Evolutionary conservation across 2,329 filamentous ascomycete genomes (phyloP).

Genomic region (Trichoderma endophyticum): DNA sequence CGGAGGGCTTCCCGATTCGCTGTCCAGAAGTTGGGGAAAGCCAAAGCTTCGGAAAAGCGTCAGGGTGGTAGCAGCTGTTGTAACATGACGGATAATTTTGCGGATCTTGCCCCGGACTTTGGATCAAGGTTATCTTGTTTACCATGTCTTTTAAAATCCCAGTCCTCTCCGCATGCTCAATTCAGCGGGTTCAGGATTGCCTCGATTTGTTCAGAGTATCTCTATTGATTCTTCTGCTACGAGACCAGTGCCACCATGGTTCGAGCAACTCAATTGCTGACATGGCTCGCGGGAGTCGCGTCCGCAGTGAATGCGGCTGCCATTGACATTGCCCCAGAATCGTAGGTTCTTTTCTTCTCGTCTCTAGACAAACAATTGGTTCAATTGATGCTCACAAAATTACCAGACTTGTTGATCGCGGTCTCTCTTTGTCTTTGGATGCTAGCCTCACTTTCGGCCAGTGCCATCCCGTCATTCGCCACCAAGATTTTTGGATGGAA

Average conservation of each 20-base stretch:
- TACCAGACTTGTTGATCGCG: not conserved
- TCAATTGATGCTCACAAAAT: not conserved
- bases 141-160: not conserved
- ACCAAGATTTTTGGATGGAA: slow-evolving; percentile 27
- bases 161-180: not conserved
- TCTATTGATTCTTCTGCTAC: not conserved
- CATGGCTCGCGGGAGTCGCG: slow-evolving; percentile 10
- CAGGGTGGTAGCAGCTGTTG: not conserved
- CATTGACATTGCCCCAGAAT: slow-evolving; percentile 3
- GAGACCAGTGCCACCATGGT: not conserved
- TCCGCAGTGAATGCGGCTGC: slow-evolving; percentile 7
- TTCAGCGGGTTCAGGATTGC: not conserved
- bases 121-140: not conserved
- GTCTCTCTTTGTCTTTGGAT: not conserved
- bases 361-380: not conserved
- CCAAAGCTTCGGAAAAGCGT: not conserved
- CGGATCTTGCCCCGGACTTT: not conserved
- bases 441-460: not conserved
- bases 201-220: not conserved
- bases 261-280: not conserved
- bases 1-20: slow-evolving; percentile 5
- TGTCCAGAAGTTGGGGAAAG: not conserved
- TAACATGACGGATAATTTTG: slow-evolving; percentile 9
- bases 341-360: not conserved
- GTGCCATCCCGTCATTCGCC: slow-evolving; percentile 6